These are phyloP conservation scores for Crithidia fasciculata DNA, from an alignment of 208 protist genomes.

Conservation along the genomic window DNA sequence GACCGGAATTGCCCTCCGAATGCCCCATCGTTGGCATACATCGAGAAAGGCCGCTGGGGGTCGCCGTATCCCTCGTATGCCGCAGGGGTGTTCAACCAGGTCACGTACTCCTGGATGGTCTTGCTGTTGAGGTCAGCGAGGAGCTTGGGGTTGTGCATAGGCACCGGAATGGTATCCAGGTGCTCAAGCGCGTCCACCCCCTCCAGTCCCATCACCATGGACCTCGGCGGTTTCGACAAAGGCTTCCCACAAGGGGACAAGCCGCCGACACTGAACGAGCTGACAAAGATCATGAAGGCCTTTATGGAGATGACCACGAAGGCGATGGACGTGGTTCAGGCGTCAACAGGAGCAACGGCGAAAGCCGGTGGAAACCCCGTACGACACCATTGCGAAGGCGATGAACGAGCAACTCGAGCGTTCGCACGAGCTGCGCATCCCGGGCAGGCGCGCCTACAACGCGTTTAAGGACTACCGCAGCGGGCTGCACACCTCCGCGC, in stretches of 20 bases:
- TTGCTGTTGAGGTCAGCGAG: background rate
- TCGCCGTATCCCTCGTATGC: background rate
- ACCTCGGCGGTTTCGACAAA: background rate
- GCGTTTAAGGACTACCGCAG: no score
- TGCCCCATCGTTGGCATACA: background rate
- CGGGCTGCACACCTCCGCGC: no score
- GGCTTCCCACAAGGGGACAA: background rate
- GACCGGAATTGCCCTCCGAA: background rate
- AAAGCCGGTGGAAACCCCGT: no score
- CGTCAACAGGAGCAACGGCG: no score
- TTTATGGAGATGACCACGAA: background rate
- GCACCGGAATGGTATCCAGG: constrained; percentile 3
- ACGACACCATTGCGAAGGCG: no score
- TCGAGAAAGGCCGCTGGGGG: background rate
- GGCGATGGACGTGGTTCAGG: background rate
- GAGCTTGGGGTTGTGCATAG: background rate
- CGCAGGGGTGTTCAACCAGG: background rate
- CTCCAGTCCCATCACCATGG: background rate
- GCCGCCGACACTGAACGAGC: background rate
- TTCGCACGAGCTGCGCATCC: no score
- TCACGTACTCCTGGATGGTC: background rate
- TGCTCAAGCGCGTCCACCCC: background rate
- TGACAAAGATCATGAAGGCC: background rate
- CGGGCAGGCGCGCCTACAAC: no score
- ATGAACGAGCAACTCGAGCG: background rate